Evolutionary conservation across 2,329 filamentous ascomycete genomes (phyloP).

Genomic region (Botrytis sinoallii): DNA sequence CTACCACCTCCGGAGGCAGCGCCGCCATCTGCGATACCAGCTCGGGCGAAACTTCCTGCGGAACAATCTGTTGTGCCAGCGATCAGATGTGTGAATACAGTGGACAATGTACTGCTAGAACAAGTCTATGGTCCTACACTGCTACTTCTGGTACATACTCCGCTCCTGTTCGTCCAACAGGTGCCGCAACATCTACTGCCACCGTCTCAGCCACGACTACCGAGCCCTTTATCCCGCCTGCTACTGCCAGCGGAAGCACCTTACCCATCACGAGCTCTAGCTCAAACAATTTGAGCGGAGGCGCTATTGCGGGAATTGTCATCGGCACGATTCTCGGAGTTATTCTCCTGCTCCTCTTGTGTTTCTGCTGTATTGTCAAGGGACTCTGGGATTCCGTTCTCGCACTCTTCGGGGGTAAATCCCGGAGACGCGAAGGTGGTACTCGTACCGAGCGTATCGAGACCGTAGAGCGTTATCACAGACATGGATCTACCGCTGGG

Average conservation of each 20-base stretch:
- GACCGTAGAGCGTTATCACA: constrained; percentile 57
- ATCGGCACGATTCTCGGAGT: constrained; percentile 69
- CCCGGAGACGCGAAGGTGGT: constrained; percentile 45
- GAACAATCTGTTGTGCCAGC: constrained; percentile 65
- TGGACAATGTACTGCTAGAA: constrained; percentile 28
- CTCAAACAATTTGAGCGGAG: constrained; percentile 54
- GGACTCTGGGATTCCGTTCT: constrained; percentile 58
- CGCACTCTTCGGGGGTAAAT: constrained; percentile 54
- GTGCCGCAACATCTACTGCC: constrained; percentile 50
- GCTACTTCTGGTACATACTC: constrained; percentile 30
- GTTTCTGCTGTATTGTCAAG: constrained; percentile 69
- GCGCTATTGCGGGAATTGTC: constrained; percentile 78
- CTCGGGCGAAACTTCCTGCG: constrained; percentile 60
- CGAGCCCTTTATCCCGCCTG: constrained; percentile 49
- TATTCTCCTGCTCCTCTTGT: constrained; percentile 64
- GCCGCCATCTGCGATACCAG: constrained; percentile 50
- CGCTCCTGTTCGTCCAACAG: constrained; percentile 51
- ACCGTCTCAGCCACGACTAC: constrained; percentile 50
- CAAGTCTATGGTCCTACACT: constrained; percentile 40
- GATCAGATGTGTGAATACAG: constrained; percentile 61
- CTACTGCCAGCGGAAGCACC: constrained; percentile 48
- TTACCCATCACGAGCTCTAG: constrained; percentile 26
- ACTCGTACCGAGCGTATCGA: constrained; percentile 50
- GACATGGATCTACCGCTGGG: constrained; percentile 43
- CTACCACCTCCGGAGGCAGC: constrained; percentile 25